These are phyloP conservation scores for Rhizophlyctis rosea DNA, from an alignment of 192 early-diverging fungal genomes.

Conservation along the genomic window DNA sequence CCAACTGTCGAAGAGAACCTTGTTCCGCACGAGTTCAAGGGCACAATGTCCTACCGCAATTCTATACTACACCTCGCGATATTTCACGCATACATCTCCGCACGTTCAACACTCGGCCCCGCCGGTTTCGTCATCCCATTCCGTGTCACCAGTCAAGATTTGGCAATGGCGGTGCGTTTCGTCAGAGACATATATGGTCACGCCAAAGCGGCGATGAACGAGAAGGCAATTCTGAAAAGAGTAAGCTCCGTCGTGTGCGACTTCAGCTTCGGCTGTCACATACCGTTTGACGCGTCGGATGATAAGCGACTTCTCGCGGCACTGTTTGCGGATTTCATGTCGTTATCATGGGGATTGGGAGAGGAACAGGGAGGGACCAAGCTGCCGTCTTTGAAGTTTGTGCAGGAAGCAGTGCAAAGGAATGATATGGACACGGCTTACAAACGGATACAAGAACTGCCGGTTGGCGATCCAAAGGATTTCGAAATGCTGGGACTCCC, in stretches of 20 bases:
- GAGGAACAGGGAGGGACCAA: not conserved
- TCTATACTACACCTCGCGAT: slow-evolving; percentile 6
- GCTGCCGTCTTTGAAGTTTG: not conserved
- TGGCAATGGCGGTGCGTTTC: not conserved
- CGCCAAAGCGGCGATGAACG: not conserved
- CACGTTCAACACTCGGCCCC: not conserved
- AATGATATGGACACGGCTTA: not conserved
- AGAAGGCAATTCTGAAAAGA: not conserved
- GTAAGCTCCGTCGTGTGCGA: slow-evolving; percentile 4
- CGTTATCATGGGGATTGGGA: not conserved
- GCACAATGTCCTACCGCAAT: slow-evolving; percentile 3
- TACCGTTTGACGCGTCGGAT: not conserved
- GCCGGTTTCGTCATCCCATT: not conserved
- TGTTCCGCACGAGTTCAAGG: slow-evolving; percentile 22
- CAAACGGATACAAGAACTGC: not conserved
- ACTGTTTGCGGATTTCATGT: slow-evolving; percentile 8
- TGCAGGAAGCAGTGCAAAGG: slow-evolving; percentile 4
- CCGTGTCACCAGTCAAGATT: not conserved
- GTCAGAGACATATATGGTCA: not conserved
- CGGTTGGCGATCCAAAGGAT: not conserved
- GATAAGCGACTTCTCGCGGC: slow-evolving; percentile 4
- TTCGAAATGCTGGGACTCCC: not conserved
- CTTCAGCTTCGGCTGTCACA: slow-evolving; percentile 6
- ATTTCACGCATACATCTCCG: slow-evolving; percentile 9
- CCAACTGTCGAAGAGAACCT: slow-evolving; percentile 17